A percentile compares a stretch with the other conserved stretches of the same genome.
phyloP scores from a whole-genome alignment of 2,329 filamentous ascomycete genomes.

The Allantophomopsis cytisporea region DNA sequence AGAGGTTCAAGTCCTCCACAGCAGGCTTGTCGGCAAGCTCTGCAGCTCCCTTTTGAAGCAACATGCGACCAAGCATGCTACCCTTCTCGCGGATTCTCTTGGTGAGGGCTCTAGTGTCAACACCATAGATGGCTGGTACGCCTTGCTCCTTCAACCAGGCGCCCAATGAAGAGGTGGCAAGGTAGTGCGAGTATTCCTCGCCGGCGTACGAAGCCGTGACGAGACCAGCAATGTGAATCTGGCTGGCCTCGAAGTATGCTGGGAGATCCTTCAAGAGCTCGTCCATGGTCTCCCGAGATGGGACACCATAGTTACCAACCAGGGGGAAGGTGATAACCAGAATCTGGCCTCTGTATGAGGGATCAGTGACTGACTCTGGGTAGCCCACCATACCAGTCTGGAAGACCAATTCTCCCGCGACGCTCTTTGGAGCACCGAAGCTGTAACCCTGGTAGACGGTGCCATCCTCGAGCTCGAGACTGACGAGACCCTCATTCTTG shows the following conservation, averaged over 20 bases:
- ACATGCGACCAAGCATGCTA: constrained; percentile 88
- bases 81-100: constrained; percentile 90
- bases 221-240: constrained; percentile 90
- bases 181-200: constrained; percentile 89
- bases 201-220: constrained; percentile 85
- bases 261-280: constrained; percentile 75
- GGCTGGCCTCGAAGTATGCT: constrained; percentile 80
- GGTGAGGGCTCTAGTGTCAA: constrained; percentile 87
- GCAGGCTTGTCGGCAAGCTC: no score
- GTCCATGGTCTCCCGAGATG: constrained; percentile 73
- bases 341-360: constrained; percentile 84
- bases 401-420: constrained; percentile 95
- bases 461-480: constrained; percentile 88
- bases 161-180: constrained; percentile 81
- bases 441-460: constrained; percentile 86
- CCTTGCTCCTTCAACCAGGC: constrained; percentile 94
- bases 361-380: constrained; percentile 82
- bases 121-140: constrained; percentile 84
- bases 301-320: constrained; percentile 95
- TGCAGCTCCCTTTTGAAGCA: constrained; percentile 45
- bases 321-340: constrained; percentile 93
- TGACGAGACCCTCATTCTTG: constrained; percentile 50
- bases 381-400: constrained; percentile 99
- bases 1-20: constrained; percentile 21
- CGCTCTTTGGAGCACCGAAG: constrained; percentile 90